These are phyloP conservation scores for Trichoderma pleuroti DNA, from an alignment of 2,329 filamentous ascomycete genomes.

Conservation along the genomic window DNA sequence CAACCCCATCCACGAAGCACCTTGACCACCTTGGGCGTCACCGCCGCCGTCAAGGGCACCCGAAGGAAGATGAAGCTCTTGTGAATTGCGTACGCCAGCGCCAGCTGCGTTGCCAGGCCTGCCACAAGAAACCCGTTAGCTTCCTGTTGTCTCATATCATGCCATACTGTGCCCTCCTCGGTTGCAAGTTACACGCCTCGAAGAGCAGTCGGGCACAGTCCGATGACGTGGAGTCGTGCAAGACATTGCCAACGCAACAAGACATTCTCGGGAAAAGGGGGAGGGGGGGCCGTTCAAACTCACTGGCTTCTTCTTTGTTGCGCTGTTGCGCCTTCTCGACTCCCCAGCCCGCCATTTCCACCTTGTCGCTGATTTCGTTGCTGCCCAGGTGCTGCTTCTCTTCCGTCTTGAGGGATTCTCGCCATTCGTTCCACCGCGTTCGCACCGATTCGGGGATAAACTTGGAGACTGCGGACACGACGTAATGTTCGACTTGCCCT, in stretches of 20 bases:
- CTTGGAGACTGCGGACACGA: conserved; percentile 57
- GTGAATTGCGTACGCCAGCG: conserved; percentile 92
- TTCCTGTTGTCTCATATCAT: conserved; percentile 3
- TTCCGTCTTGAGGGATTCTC: conserved; percentile 44
- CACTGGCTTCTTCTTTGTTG: conserved; percentile 69
- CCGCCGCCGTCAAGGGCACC: conserved; percentile 85
- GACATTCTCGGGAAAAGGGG: background rate
- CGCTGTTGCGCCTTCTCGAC: conserved; percentile 60
- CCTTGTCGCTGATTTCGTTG: conserved; percentile 42
- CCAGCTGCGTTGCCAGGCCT: conserved; percentile 76
- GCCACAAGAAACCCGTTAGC: conserved; percentile 25
- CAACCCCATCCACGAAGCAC: conserved; percentile 84
- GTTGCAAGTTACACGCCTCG: background rate
- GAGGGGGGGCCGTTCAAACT: conserved; percentile 37
- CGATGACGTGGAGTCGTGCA: background rate
- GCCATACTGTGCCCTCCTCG: background rate
- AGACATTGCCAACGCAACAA: background rate
- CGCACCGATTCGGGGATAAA: conserved; percentile 59
- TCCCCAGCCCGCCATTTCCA: conserved; percentile 55
- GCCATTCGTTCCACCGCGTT: conserved; percentile 49
- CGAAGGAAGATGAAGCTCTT: conserved; percentile 96
- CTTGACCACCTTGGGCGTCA: conserved; percentile 94
- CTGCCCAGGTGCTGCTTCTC: conserved; percentile 43
- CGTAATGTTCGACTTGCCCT: conserved; percentile 63
- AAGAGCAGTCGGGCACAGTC: background rate